Evolutionary conservation across 495 filamentous ascomycete genomes (phyloP).

Genomic region (Pseudomonodictys pantanalensis): DNA sequence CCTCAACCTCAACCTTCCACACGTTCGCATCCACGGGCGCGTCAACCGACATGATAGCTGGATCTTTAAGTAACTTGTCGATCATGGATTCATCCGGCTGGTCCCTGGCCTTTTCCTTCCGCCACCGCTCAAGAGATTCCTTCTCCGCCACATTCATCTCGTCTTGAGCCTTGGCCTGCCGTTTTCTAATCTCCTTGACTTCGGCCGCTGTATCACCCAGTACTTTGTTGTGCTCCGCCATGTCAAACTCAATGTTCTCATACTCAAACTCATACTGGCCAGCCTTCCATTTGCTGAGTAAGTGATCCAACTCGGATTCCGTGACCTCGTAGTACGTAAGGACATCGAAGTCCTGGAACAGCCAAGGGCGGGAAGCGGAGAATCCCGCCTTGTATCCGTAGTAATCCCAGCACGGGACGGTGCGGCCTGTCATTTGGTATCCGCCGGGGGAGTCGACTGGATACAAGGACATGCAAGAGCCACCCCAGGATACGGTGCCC

Average conservation of each 20-base stretch:
- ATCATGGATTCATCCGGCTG: slow-evolving; percentile 46
- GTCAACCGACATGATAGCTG: slow-evolving; percentile 45
- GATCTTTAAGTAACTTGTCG: slow-evolving; percentile 47
- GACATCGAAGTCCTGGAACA: slow-evolving; percentile 58
- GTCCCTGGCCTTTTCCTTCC: slow-evolving; percentile 48
- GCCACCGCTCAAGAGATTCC: slow-evolving; percentile 47
- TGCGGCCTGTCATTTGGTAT: slow-evolving; percentile 55
- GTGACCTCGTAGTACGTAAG: slow-evolving; percentile 54
- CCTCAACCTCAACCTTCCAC: slow-evolving; percentile 54
- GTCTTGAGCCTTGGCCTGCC: slow-evolving; percentile 46
- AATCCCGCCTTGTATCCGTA: slow-evolving; percentile 52
- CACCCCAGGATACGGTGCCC: slow-evolving; percentile 55
- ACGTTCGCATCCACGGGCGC: slow-evolving; percentile 55
- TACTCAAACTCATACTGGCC: slow-evolving; percentile 51
- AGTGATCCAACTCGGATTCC: slow-evolving; percentile 43
- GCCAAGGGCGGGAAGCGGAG: slow-evolving; percentile 47
- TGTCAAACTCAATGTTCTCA: slow-evolving; percentile 51
- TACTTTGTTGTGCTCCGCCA: slow-evolving; percentile 52
- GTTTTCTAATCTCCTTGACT: slow-evolving; percentile 43
- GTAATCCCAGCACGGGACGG: slow-evolving; percentile 56
- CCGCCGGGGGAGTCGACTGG: slow-evolving; percentile 59
- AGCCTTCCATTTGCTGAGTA: slow-evolving; percentile 21
- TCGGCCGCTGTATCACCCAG: slow-evolving; percentile 45
- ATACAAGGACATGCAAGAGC: slow-evolving; percentile 54
- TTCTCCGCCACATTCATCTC: slow-evolving; percentile 50